A percentile compares a stretch with the other conserved stretches of the same genome.
phyloP scores from a whole-genome alignment of 371 early-diverging fungal species.

The Mucor irregularis region DNA sequence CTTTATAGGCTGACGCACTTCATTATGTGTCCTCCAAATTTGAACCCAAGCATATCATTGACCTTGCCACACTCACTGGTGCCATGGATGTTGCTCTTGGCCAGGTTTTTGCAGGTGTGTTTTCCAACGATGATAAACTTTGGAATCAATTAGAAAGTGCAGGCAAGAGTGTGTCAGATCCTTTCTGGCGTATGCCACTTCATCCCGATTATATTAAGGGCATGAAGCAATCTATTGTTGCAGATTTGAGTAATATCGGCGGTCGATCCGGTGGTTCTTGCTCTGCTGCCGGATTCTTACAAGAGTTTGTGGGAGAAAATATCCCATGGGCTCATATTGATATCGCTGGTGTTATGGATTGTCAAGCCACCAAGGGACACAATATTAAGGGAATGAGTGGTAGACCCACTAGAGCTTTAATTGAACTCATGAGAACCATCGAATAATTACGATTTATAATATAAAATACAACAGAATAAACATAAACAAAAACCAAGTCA shows the following conservation, averaged over 20 bases:
- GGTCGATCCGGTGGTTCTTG: slow-evolving; percentile 85
- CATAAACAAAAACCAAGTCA: neutral
- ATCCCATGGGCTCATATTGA: slow-evolving; percentile 83
- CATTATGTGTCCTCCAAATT: slow-evolving; percentile 75
- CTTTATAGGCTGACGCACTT: no score
- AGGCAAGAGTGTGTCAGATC: slow-evolving; percentile 72
- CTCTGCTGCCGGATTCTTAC: slow-evolving; percentile 93
- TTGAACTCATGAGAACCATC: slow-evolving; percentile 50
- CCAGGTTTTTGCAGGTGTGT: slow-evolving; percentile 85
- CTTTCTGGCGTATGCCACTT: slow-evolving; percentile 97
- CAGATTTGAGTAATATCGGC: slow-evolving; percentile 86
- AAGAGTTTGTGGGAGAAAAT: slow-evolving; percentile 77
- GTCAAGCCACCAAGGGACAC: slow-evolving; percentile 60
- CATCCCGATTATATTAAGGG: slow-evolving; percentile 71
- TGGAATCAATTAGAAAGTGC: slow-evolving; percentile 75
- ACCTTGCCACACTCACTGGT: slow-evolving; percentile 90
- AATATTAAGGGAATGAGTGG: slow-evolving; percentile 89
- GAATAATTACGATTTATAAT: neutral
- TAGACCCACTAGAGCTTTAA: slow-evolving; percentile 68
- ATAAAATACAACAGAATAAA: no score
- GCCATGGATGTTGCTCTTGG: slow-evolving; percentile 95
- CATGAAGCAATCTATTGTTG: slow-evolving; percentile 80
- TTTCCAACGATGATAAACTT: slow-evolving; percentile 76
- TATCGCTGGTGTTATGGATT: slow-evolving; percentile 91
- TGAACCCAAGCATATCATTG: slow-evolving; percentile 73